Evolutionary conservation across 208 protist genomes (phyloP).

Genomic region (Herpetomonas muscarum): DNA sequence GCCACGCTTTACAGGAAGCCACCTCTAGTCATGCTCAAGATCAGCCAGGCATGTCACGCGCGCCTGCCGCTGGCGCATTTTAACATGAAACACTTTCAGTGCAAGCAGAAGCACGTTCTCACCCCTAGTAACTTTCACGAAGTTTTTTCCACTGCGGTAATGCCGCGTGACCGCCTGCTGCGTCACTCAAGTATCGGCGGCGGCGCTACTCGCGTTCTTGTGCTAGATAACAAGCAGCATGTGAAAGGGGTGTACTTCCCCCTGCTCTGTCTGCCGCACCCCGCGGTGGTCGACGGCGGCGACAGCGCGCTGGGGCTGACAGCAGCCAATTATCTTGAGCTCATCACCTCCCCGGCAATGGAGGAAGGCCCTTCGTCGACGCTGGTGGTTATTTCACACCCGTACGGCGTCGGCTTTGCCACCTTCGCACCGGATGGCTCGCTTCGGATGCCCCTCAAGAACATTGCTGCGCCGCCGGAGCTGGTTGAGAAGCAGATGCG

Average conservation of each 20-base stretch:
- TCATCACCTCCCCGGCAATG: constrained; percentile 3
- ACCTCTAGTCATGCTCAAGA: no score
- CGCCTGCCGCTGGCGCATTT: constrained; percentile 78
- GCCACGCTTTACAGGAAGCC: no score
- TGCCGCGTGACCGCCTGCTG: constrained; percentile 58
- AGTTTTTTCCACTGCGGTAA: constrained; percentile 37
- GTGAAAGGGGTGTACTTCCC: constrained; percentile 81
- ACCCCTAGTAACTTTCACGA: constrained; percentile 29
- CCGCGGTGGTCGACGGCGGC: constrained; percentile 22
- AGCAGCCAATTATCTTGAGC: constrained; percentile 46
- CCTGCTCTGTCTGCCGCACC: constrained; percentile 70
- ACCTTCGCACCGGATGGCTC: constrained; percentile 24
- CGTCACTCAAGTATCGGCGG: constrained; percentile 57
- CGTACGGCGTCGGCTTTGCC: constrained; percentile 30
- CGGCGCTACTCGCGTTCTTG: constrained; percentile 60
- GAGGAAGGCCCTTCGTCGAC: constrained; percentile 9
- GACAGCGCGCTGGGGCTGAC: constrained; percentile 51
- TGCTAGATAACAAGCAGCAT: constrained; percentile 72
- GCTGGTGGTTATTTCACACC: constrained; percentile 35
- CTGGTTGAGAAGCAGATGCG: constrained; percentile 10
- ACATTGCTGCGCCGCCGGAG: constrained; percentile 12
- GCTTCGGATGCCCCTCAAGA: constrained; percentile 21
- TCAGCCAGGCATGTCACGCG: no score
- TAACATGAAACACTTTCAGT: constrained; percentile 75
- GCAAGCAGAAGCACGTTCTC: constrained; percentile 44